Conservation (phyloP, 306 rosid species). For the Lathyrus sativus region DNA sequence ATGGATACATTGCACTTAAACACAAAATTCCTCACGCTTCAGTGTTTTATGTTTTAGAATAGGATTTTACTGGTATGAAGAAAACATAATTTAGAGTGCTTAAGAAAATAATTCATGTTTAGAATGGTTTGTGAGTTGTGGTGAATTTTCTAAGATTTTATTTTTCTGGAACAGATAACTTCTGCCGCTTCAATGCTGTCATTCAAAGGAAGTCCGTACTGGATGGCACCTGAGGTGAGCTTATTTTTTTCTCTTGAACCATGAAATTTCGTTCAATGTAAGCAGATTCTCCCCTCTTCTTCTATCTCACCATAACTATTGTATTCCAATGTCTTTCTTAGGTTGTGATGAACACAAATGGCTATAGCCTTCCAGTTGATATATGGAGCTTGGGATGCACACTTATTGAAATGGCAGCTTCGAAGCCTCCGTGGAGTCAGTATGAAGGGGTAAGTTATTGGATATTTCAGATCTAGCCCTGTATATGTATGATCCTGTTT, state of each 20-base stretch:
- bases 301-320: conserved; percentile 13
- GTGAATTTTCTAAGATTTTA: conserved; percentile 31
- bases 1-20: too few species aligned
- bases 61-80: conserved; percentile 15
- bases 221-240: conserved; percentile 99
- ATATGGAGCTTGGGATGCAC: conserved; percentile 99
- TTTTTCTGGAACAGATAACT: conserved; percentile 62
- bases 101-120: not conserved
- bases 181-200: conserved; percentile 83
- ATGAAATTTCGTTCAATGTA: not conserved
- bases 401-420: conserved; percentile 95
- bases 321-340: conserved; percentile 41
- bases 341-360: conserved; percentile 95
- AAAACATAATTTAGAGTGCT: conserved; percentile 25
- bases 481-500: conserved; percentile 13
- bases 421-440: conserved; percentile 97
- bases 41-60: conserved; percentile 18
- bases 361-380: conserved; percentile 89
- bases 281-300: conserved; percentile 10
- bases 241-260: conserved; percentile 1
- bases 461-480: conserved; percentile 37
- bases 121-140: conserved; percentile 18
- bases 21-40: not conserved
- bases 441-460: conserved; percentile 88
- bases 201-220: conserved; percentile 98